Evolutionary conservation across 352 stramenopile species (phyloP).

Genomic region (Pilasporangium apinafurcum): DNA sequence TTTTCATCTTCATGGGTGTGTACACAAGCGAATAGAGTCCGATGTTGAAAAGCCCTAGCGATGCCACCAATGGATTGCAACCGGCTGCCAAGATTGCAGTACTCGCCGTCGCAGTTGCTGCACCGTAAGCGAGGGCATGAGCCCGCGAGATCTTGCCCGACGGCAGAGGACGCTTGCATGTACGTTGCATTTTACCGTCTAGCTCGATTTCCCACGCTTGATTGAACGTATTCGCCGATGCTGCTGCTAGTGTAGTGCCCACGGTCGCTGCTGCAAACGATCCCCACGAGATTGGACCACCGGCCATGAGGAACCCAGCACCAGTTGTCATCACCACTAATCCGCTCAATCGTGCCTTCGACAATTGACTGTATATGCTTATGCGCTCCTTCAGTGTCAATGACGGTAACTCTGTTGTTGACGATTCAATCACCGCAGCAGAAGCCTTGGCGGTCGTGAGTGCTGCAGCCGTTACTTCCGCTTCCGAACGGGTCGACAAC

Average conservation of each 20-base stretch:
- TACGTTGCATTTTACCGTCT: slow-evolving; percentile 97
- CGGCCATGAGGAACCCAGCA: slow-evolving; percentile 95
- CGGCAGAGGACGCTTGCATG: slow-evolving; percentile 91
- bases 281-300: slow-evolving; percentile 87
- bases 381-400: slow-evolving; percentile 61
- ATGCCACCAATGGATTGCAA: slow-evolving; percentile 94
- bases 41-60: slow-evolving; percentile 96
- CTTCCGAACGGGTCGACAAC: slow-evolving; percentile 51
- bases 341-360: slow-evolving; percentile 91
- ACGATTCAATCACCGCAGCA: slow-evolving; percentile 14
- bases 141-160: slow-evolving; percentile 69
- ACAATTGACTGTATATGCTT: slow-evolving; percentile 87
- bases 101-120: slow-evolving; percentile 82
- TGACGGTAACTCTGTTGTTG: slow-evolving; percentile 5
- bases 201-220: slow-evolving; percentile 95
- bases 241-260: slow-evolving; percentile 93
- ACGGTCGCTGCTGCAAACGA: slow-evolving; percentile 87
- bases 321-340: slow-evolving; percentile 96
- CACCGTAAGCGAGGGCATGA: slow-evolving; percentile 82
- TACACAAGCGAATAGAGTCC: slow-evolving; percentile 98
- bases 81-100: slow-evolving; percentile 86
- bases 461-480: slow-evolving; percentile 32
- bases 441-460: slow-evolving; percentile 20
- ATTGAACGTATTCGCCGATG: slow-evolving; percentile 97
- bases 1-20: slow-evolving; percentile 96